These are phyloP conservation scores for Myriosclerotinia duriaeana DNA, from an alignment of 2,329 filamentous ascomycete species.

Conservation along the genomic window DNA sequence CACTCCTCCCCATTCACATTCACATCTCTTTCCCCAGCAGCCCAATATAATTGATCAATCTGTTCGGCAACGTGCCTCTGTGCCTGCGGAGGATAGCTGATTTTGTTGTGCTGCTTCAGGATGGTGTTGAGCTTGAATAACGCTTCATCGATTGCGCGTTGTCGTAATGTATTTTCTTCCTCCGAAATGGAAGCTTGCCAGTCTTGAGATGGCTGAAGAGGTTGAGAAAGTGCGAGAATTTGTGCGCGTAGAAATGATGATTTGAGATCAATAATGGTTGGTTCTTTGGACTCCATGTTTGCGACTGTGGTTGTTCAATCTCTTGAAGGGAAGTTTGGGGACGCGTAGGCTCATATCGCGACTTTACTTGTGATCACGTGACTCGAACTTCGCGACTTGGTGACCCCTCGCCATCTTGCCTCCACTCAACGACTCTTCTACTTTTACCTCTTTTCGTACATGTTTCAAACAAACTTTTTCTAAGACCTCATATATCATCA, in stretches of 20 bases:
- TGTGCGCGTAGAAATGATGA: slow-evolving; percentile 49
- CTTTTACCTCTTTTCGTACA: no score
- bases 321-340: neutral
- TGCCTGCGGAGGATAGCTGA: slow-evolving; percentile 67
- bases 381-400: no score
- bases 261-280: slow-evolving; percentile 61
- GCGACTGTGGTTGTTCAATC: neutral
- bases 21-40: slow-evolving; percentile 44
- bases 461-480: no score
- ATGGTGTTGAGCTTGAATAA: slow-evolving; percentile 59
- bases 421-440: no score
- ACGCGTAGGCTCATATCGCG: neutral
- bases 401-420: no score
- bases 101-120: slow-evolving; percentile 62
- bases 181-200: slow-evolving; percentile 49
- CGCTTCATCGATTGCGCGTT: slow-evolving; percentile 56
- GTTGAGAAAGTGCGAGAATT: slow-evolving; percentile 42
- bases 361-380: neutral
- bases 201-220: slow-evolving; percentile 42
- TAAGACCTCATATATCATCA: no score
- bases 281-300: slow-evolving; percentile 31
- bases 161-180: slow-evolving; percentile 42
- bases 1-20: slow-evolving; percentile 44
- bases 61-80: slow-evolving; percentile 71
- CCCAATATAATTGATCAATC: slow-evolving; percentile 64